These are phyloP conservation scores for Suillus americanus DNA, from an alignment of 768 basidiomycete genomes.

Conservation along the genomic window DNA sequence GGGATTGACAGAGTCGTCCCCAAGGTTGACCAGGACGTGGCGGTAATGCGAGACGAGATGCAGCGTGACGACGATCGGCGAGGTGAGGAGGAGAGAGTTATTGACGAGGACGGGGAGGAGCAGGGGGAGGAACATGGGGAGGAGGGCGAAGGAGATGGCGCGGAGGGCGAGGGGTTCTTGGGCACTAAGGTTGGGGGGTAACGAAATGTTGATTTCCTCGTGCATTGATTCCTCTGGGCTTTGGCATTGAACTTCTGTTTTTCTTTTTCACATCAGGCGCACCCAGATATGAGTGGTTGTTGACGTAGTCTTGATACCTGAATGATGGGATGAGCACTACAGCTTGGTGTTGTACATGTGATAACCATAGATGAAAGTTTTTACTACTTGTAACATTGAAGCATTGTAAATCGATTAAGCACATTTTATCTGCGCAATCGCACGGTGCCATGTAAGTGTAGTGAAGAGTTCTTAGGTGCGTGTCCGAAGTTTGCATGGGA, in stretches of 20 bases:
- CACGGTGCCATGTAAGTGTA: neutral
- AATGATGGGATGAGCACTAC: neutral
- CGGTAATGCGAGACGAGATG: slow-evolving; percentile 76
- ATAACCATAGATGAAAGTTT: neutral
- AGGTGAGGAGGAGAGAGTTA: slow-evolving; percentile 21
- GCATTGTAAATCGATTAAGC: neutral
- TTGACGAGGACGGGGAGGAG: slow-evolving; percentile 27
- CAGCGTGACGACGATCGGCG: slow-evolving; percentile 58
- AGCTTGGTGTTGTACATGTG: neutral
- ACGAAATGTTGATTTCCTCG: neutral
- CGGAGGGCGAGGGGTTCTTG: slow-evolving; percentile 31
- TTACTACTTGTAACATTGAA: neutral
- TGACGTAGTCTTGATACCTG: neutral
- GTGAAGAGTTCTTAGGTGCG: neutral
- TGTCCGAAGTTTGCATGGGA: neutral
- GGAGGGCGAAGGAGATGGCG: slow-evolving; percentile 25
- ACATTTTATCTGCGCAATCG: neutral
- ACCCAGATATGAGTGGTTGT: neutral
- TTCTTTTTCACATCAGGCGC: neutral
- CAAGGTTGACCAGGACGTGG: slow-evolving; percentile 85
- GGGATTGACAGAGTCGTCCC: slow-evolving; percentile 85
- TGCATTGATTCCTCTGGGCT: neutral
- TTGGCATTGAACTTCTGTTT: neutral
- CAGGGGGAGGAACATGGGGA: slow-evolving; percentile 24
- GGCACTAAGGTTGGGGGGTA: slow-evolving; percentile 25